phyloP scores from a whole-genome alignment of 345 rosid genomes.

The Lumnitzera racemosa region DNA sequence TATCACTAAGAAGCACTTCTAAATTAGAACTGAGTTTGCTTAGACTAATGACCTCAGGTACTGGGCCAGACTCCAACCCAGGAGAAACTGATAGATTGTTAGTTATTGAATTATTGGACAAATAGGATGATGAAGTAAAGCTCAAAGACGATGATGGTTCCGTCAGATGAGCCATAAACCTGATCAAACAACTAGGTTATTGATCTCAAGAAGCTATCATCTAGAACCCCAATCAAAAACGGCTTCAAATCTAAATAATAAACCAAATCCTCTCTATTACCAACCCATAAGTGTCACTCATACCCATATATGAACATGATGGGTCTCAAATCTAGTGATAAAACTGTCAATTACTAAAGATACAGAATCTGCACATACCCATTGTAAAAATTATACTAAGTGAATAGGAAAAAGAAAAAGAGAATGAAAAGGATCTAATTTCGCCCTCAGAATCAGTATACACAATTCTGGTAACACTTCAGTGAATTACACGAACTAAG shows the following conservation, averaged over 20 bases:
- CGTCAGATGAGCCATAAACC: conserved; percentile 45
- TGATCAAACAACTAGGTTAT: neutral
- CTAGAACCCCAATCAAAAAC: neutral
- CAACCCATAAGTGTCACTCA: too few species aligned
- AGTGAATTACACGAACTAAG: too few species aligned
- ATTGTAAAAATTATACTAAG: too few species aligned
- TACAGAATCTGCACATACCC: too few species aligned
- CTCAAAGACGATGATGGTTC: conserved; percentile 85
- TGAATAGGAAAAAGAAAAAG: too few species aligned
- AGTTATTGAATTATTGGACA: conserved; percentile 38
- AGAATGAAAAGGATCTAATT: too few species aligned
- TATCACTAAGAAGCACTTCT: conserved; percentile 59
- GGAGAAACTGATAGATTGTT: conserved; percentile 24
- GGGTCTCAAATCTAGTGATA: neutral
- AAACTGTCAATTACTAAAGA: neutral
- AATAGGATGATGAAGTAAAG: conserved; percentile 54
- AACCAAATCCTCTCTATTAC: neutral
- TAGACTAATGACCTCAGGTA: conserved; percentile 49
- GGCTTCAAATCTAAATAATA: neutral
- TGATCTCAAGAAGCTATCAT: conserved; percentile 4
- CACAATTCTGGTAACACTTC: too few species aligned
- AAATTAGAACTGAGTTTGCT: conserved; percentile 70
- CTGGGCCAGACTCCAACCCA: conserved; percentile 30
- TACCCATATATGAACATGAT: too few species aligned
- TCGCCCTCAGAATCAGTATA: too few species aligned